A percentile compares a stretch with the other conserved stretches of the same genome.
These are phyloP conservation scores for Mycena metata DNA, from an alignment of 768 basidiomycete genomes.

Conservation along the genomic window DNA sequence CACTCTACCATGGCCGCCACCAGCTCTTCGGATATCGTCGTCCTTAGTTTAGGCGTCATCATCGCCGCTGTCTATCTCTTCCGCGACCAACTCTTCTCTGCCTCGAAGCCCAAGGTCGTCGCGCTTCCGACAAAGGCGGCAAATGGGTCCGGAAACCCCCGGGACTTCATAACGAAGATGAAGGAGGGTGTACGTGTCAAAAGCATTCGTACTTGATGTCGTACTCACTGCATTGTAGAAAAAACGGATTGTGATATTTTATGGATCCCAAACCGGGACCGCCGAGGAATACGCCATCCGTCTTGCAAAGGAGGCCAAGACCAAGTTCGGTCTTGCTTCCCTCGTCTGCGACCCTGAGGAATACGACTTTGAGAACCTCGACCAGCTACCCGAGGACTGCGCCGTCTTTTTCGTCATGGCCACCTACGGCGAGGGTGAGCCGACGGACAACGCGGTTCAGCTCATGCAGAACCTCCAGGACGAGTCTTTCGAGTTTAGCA, in stretches of 20 bases:
- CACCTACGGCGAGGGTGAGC: conserved; percentile 99
- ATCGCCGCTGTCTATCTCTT: conserved; percentile 87
- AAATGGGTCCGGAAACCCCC: conserved; percentile 87
- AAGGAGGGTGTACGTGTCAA: conserved; percentile 82
- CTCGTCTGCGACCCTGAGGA: conserved; percentile 99
- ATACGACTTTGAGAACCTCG: conserved; percentile 97
- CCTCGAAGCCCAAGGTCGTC: conserved; percentile 72
- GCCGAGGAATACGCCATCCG: conserved; percentile 99
- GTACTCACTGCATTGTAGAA: conserved; percentile 66
- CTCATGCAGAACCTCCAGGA: conserved; percentile 95
- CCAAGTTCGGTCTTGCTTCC: conserved; percentile 94
- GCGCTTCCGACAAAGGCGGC: conserved; percentile 61
- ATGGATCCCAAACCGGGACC: conserved; percentile 98
- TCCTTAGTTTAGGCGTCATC: conserved; percentile 80
- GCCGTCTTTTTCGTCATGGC: conserved; percentile 97
- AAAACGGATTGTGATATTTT: conserved; percentile 97
- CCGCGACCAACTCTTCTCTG: conserved; percentile 81
- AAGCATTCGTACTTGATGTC: conserved; percentile 12
- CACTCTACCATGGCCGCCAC: conserved; percentile 65
- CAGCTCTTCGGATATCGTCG: conserved; percentile 78
- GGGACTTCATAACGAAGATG: conserved; percentile 96
- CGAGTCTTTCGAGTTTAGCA: conserved; percentile 88
- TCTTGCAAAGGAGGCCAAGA: conserved; percentile 97
- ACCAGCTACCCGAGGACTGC: conserved; percentile 88
- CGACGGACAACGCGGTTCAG: conserved; percentile 96